These are phyloP conservation scores for Sordariomycetes sp. DNA, from an alignment of 2,329 filamentous ascomycete genomes.

Conservation along the genomic window DNA sequence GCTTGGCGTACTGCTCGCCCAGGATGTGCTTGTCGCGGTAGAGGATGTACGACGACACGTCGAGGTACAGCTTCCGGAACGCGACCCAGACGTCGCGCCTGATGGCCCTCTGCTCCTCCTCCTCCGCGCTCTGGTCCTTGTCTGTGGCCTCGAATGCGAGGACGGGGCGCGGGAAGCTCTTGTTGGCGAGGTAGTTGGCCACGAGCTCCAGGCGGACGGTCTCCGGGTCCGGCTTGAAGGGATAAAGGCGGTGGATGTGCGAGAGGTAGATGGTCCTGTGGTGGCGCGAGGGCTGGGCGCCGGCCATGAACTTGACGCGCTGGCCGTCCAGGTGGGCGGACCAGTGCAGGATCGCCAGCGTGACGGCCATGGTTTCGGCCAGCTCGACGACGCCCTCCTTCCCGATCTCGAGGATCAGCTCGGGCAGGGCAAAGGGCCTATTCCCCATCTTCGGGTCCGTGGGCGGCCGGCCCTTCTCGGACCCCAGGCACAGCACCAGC, in stretches of 20 bases:
- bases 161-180: not conserved
- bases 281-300: not conserved
- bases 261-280: not conserved
- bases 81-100: not conserved
- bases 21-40: not conserved
- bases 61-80: conserved; percentile 3
- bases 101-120: not conserved
- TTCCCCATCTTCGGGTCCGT: not conserved
- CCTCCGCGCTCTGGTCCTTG: not conserved
- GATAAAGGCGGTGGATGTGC: not conserved
- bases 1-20: not conserved
- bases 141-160: not conserved
- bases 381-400: not conserved
- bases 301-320: not conserved
- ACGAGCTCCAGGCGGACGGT: not conserved
- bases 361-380: conserved; percentile 1
- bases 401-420: not conserved
- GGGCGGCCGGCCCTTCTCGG: not conserved
- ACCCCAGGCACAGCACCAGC: not conserved
- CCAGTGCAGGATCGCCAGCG: conserved; percentile 4
- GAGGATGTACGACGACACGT: not conserved
- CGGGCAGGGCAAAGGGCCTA: not conserved
- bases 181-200: not conserved
- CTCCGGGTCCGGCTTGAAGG: not conserved
- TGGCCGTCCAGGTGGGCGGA: not conserved